These are phyloP conservation scores for Starmerella potacharoeniae DNA, from an alignment of 805 yeast species.

Conservation along the genomic window DNA sequence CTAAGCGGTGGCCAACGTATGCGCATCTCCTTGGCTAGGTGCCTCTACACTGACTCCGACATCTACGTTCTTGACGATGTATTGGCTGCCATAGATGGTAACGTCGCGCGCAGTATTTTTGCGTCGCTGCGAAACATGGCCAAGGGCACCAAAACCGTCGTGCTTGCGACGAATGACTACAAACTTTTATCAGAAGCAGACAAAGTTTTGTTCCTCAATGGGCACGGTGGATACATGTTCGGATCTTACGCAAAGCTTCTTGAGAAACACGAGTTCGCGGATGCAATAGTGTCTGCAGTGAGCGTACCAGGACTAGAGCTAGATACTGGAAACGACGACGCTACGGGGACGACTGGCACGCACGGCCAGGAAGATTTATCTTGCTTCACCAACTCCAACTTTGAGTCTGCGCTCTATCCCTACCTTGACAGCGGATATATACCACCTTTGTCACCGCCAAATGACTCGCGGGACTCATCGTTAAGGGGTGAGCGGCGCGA, in stretches of 20 bases:
- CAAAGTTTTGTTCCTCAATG: slow-evolving; percentile 48
- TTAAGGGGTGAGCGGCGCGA: no score
- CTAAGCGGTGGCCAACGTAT: slow-evolving; percentile 94
- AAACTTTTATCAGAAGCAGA: slow-evolving; percentile 58
- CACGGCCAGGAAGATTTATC: not conserved
- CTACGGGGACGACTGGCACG: not conserved
- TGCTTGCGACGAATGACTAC: slow-evolving; percentile 74
- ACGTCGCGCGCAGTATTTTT: slow-evolving; percentile 72
- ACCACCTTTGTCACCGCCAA: no score
- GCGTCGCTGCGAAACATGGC: slow-evolving; percentile 69
- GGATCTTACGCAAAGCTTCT: slow-evolving; percentile 51
- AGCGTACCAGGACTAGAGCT: slow-evolving; percentile 7
- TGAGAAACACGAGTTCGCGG: slow-evolving; percentile 1
- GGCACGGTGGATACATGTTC: slow-evolving; percentile 44
- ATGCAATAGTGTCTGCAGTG: not conserved
- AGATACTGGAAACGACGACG: not conserved
- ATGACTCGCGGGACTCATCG: no score
- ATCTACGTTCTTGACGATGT: slow-evolving; percentile 79
- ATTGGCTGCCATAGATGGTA: slow-evolving; percentile 87
- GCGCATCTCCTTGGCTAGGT: slow-evolving; percentile 79
- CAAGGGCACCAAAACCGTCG: slow-evolving; percentile 44
- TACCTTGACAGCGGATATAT: no score
- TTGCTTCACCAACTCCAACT: no score
- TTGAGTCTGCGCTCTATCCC: no score
- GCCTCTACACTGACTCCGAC: slow-evolving; percentile 84